Conservation (phyloP, 2,329 filamentous ascomycete genomes). For the Aspergillus ustus region DNA sequence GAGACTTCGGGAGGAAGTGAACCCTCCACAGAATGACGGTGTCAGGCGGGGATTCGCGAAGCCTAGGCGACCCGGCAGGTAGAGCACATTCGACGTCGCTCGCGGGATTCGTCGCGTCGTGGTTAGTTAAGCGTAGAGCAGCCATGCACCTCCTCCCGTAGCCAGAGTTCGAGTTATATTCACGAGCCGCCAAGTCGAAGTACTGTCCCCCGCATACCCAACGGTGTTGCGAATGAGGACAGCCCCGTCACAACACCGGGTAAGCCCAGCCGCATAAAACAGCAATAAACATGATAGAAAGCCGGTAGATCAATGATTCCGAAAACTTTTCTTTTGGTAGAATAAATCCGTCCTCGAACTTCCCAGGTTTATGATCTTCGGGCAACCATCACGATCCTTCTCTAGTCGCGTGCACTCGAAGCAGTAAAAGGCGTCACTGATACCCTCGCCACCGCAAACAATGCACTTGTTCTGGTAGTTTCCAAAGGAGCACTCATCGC, state of each 20-base stretch:
- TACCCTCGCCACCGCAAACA: slow-evolving; percentile 96
- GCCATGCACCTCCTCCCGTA: slow-evolving; percentile 10
- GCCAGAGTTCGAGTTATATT: slow-evolving; percentile 19
- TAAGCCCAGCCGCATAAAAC: neutral
- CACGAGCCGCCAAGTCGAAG: neutral
- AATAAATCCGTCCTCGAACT: slow-evolving; percentile 92
- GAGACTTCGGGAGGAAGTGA: slow-evolving; percentile 59
- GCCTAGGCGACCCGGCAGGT: slow-evolving; percentile 65
- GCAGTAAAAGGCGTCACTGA: slow-evolving; percentile 98
- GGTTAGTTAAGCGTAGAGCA: neutral
- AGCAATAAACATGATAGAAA: slow-evolving; percentile 14
- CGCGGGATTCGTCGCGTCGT: neutral
- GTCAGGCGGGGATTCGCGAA: slow-evolving; percentile 62
- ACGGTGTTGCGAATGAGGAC: slow-evolving; percentile 9
- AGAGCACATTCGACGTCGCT: slow-evolving; percentile 18
- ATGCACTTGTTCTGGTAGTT: slow-evolving; percentile 99
- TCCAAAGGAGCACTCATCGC: slow-evolving; percentile 98
- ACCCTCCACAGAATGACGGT: slow-evolving; percentile 52
- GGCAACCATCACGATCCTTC: slow-evolving; percentile 96
- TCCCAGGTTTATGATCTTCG: slow-evolving; percentile 98
- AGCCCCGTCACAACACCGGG: slow-evolving; percentile 7
- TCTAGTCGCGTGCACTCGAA: slow-evolving; percentile 97
- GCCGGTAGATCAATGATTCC: slow-evolving; percentile 43
- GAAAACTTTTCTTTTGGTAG: slow-evolving; percentile 70
- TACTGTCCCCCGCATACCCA: slow-evolving; percentile 6